Evolutionary conservation across 1,284 basidiomycete genomes (phyloP).

Genomic region (Sutorius eximius): DNA sequence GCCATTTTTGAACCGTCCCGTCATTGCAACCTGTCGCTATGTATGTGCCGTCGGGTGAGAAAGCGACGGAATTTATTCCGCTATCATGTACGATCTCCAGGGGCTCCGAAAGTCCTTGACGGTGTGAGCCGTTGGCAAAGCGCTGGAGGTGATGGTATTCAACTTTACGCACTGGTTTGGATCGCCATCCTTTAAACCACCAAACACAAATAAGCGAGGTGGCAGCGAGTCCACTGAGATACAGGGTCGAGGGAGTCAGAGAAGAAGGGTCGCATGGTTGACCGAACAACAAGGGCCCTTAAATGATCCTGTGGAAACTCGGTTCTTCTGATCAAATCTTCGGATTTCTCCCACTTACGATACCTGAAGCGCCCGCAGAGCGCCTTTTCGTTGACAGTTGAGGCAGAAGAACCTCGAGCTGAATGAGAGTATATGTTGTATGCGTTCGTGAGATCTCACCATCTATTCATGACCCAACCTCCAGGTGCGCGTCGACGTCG

Average conservation of each 20-base stretch:
- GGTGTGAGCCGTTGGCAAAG: not conserved
- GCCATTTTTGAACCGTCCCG: conserved; percentile 18
- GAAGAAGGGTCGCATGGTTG: not conserved
- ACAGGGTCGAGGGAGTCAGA: not conserved
- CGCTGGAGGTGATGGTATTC: not conserved
- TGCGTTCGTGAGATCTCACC: not conserved
- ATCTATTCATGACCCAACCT: not conserved
- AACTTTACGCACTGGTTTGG: conserved; percentile 1
- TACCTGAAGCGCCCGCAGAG: not conserved
- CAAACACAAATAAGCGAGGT: not conserved
- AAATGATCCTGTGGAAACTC: not conserved
- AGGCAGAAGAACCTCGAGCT: not conserved
- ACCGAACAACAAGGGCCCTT: not conserved
- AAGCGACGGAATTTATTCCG: conserved; percentile 15
- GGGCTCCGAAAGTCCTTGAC: conserved; percentile 3
- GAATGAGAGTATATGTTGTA: not conserved
- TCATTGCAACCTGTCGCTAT: conserved; percentile 17
- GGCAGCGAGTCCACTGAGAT: not conserved
- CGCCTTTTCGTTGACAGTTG: not conserved
- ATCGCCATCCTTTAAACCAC: conserved; percentile 4
- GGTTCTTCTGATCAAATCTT: not conserved
- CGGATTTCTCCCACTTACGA: not conserved
- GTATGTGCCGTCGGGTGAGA: conserved; percentile 18
- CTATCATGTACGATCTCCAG: conserved; percentile 11
- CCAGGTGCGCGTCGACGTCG: not conserved